phyloP scores from a whole-genome alignment of 176 grass and related monocot genomes.

The Paspalum notatum region DNA sequence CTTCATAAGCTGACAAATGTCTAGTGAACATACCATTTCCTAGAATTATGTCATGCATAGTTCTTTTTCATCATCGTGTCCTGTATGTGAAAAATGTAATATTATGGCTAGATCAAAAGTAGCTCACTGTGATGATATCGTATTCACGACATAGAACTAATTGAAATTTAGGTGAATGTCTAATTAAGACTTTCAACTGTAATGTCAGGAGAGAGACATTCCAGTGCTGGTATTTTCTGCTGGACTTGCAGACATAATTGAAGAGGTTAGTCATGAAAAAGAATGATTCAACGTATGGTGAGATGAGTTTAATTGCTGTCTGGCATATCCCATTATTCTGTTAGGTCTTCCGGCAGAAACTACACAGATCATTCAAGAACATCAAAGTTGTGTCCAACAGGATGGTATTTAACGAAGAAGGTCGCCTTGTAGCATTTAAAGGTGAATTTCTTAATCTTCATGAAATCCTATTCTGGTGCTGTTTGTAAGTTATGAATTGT shows the following conservation, averaged over 20 bases:
- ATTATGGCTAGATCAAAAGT: conserved; percentile 23
- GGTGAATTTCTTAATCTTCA: conserved; percentile 43
- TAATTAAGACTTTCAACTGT: conserved; percentile 31
- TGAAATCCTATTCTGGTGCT: conserved; percentile 3
- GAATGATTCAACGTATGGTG: conserved; percentile 6
- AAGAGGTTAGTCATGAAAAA: conserved; percentile 63
- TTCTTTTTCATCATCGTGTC: background rate
- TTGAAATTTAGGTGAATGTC: conserved; percentile 2
- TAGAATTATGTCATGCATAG: background rate
- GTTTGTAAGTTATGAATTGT: background rate
- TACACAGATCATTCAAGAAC: conserved; percentile 81
- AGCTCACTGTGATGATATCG: background rate
- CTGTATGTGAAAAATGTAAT: conserved; percentile 24
- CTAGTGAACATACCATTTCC: background rate
- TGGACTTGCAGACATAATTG: conserved; percentile 95
- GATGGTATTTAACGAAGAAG: conserved; percentile 89
- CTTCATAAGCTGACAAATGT: background rate
- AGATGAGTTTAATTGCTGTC: conserved; percentile 2
- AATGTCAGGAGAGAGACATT: conserved; percentile 78
- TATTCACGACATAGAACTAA: conserved; percentile 2
- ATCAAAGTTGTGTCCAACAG: conserved; percentile 93
- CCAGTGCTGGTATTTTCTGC: conserved; percentile 93
- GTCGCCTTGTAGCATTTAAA: conserved; percentile 86
- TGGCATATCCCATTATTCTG: background rate
- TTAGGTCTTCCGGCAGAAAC: conserved; percentile 93